Conservation (phyloP, 164 flowering plant species). For the Saururus chinensis region DNA sequence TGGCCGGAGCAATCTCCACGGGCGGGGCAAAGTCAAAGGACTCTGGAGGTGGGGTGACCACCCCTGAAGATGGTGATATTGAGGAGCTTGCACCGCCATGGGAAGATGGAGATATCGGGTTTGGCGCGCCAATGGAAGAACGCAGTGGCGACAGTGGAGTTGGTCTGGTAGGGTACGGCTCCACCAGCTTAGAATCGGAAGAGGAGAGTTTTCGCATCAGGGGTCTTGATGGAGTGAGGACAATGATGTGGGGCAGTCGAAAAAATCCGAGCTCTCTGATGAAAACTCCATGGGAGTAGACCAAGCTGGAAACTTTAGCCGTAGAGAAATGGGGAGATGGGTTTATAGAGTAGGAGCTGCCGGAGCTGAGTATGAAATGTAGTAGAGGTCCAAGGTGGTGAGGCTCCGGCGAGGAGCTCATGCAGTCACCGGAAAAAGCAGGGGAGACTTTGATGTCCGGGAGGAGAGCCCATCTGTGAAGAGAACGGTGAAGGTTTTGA, state of each 20-base stretch:
- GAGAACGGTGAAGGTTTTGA: conserved; percentile 52
- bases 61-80: conserved; percentile 23
- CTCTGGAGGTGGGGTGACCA: conserved; percentile 15
- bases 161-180: conserved; percentile 56
- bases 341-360: conserved; percentile 44
- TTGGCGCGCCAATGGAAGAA: conserved; percentile 26
- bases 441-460: conserved; percentile 52
- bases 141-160: conserved; percentile 41
- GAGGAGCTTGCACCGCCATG: neutral
- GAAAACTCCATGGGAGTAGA: conserved; percentile 25
- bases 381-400: conserved; percentile 40
- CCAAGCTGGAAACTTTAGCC: conserved; percentile 12
- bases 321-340: conserved; percentile 20
- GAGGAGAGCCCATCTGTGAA: conserved; percentile 68
- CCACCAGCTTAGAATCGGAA: conserved; percentile 16
- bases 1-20: conserved; percentile 12
- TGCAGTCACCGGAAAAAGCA: conserved; percentile 36
- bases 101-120: conserved; percentile 35
- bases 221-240: conserved; percentile 18
- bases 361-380: conserved; percentile 27
- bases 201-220: conserved; percentile 41
- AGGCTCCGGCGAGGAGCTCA: conserved; percentile 2
- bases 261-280: conserved; percentile 40
- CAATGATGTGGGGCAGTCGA: conserved; percentile 12
- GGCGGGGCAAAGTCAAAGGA: conserved; percentile 18